Evolutionary conservation across 345 rosid species (phyloP), one percentile per base, ranked within the genome.

Genomic region (Cardamine resedifolia): DNA sequence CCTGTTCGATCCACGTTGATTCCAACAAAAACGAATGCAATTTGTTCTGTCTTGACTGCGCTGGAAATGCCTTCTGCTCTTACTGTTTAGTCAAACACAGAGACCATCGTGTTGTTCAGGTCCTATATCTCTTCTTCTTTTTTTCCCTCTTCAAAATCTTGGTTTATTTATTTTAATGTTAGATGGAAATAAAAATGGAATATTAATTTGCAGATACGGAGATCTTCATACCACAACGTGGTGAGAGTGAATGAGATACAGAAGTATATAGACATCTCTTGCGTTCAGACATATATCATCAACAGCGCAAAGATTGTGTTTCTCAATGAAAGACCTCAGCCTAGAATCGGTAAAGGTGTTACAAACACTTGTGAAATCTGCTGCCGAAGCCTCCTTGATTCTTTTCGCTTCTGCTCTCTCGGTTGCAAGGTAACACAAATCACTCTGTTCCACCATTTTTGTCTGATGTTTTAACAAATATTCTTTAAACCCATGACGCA

Each of bases 161-260:
- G 47, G 14, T 30, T 51, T 24, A 3, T 19, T 19, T 28, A 4
- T 41, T 38, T 4, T 19, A 18, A 60, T 34, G 48, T 16, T 44
- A 3, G 31, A 6, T 64, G 38, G 30, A 26, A 33, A 2, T 20
- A 5, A 10, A 44, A 48, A 69, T 47, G 39, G 24, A n/a, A 47
- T n/a, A n/a, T 58, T 44, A 4, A 39, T 12, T 27, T 74, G 72
- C 89, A 92, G 98, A 92, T 92, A 80, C 74, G 98, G 69, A 83
- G 98, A 71, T 92, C 98, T 10, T 92, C 98, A 1, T 92, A 92
- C 86, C 96, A 92, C 24, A 88, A 92, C 88, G 98, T 92, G 76
- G 94, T 92, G 74, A 82, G 98, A 51, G 96, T 92, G 58, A 90
- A 87, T 59, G 98, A 92, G 82, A 92, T 92, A 64, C 95, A 88